Evolutionary conservation across 371 early-diverging fungal species (phyloP).

Genomic region (Mucor racemosus): DNA sequence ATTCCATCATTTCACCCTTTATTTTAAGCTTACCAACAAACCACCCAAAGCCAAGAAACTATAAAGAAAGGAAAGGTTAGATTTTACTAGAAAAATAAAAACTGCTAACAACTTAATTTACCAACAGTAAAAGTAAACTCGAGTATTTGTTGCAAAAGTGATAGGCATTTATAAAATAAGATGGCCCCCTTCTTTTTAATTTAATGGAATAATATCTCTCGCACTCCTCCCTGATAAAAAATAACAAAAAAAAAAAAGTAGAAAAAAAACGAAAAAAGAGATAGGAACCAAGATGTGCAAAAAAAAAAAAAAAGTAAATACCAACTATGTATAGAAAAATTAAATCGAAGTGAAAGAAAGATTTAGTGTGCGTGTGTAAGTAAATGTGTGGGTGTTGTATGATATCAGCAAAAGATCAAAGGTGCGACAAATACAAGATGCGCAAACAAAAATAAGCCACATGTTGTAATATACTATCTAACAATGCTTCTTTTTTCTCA

Average conservation of each 20-base stretch:
- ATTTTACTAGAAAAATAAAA: not conserved
- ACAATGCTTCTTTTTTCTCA: not conserved
- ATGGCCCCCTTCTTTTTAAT: constrained; percentile 1
- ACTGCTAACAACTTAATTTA: not conserved
- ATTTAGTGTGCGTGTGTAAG: constrained; percentile 4
- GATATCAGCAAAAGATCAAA: not conserved
- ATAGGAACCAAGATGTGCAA: no score
- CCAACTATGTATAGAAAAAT: not conserved
- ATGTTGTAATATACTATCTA: not conserved
- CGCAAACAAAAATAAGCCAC: not conserved
- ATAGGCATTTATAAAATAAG: constrained; percentile 13
- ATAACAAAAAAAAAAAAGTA: not conserved
- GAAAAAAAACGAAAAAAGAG: not conserved
- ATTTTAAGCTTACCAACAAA: constrained; percentile 23
- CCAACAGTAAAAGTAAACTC: constrained; percentile 32
- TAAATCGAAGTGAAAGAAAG: constrained; percentile 3
- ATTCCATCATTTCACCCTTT: not conserved
- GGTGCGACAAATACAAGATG: not conserved
- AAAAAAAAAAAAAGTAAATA: not conserved
- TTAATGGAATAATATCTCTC: not conserved
- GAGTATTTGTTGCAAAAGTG: constrained; percentile 22
- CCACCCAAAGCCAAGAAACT: constrained; percentile 36
- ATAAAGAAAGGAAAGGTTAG: not conserved
- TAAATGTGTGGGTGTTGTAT: not conserved
- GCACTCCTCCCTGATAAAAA: not conserved